Evolutionary conservation across 495 filamentous ascomycete genomes (phyloP).

Genomic region (Xylaria intraflava): DNA sequence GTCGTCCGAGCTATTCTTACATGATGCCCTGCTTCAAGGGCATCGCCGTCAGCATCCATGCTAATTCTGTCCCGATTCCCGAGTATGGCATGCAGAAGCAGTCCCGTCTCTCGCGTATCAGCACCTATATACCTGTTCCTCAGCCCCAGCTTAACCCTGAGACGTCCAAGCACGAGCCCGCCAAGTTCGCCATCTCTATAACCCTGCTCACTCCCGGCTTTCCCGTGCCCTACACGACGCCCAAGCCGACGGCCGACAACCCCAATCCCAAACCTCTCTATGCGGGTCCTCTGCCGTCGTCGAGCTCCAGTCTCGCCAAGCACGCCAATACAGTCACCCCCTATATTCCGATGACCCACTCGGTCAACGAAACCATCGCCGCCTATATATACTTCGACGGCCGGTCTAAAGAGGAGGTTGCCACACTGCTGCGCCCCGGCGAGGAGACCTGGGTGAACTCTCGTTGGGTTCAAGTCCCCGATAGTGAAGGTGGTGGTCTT

Average conservation of each 20-base stretch:
- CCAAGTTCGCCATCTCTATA: conserved; percentile 93
- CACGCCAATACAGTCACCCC: conserved; percentile 60
- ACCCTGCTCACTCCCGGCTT: conserved; percentile 86
- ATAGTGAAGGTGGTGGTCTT: conserved; percentile 84
- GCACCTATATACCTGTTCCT: conserved; percentile 92
- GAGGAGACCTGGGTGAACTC: conserved; percentile 99
- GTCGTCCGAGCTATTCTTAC: not conserved
- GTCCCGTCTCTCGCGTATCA: conserved; percentile 82
- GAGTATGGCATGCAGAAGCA: conserved; percentile 95
- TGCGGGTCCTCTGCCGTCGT: conserved; percentile 59
- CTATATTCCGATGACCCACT: conserved; percentile 82
- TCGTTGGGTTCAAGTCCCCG: conserved; percentile 90
- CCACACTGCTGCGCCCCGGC: conserved; percentile 82
- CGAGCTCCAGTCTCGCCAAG: conserved; percentile 33
- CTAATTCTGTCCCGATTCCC: conserved; percentile 76
- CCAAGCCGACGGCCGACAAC: conserved; percentile 63
- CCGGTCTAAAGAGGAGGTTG: conserved; percentile 90
- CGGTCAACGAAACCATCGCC: conserved; percentile 90
- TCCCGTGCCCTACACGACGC: conserved; percentile 81
- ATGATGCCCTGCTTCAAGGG: conserved; percentile 97
- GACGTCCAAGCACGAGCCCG: conserved; percentile 72
- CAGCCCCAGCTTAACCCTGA: conserved; percentile 68
- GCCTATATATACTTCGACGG: conserved; percentile 99
- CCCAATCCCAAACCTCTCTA: conserved; percentile 71
- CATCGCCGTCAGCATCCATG: conserved; percentile 93